Base-by-base conservation (phyloP, 2,329 filamentous ascomycete species). In the Colletotrichum karsti region DNA sequence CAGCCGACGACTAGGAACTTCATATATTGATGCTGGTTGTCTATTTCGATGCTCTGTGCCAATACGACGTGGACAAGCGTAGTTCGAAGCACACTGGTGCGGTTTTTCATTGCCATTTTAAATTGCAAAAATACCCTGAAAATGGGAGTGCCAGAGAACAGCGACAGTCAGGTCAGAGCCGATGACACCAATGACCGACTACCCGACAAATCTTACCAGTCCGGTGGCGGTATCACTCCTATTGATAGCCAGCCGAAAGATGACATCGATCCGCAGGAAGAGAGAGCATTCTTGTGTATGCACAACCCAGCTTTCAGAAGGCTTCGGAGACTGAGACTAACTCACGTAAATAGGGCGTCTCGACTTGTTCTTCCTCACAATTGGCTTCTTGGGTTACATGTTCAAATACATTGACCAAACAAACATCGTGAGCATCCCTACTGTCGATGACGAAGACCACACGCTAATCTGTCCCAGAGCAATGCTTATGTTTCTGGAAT, bases 401-500 rank as follows among this genome's bases (percentile, higher is more conserved):
- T 67, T 67, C 15, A 67, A 67, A 35, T 67, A 67, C 20, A 67
- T 67, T 28, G 63, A 67, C 20, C 63, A 67, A 26, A 63, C 63
- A 0, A 67, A 67, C 20, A 67, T 63, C 26, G 63, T 67, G 24
- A 8, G 1, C 1, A 0, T 0, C 4, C 12, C 5, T 22, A 0
- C 4, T 22, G 7, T 41, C n/a, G 20, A 18, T 12, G 5, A n/a
- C 3, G 26, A 22, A 30, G 9, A 33, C 12, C 37, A 24, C 8
- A 24, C 1, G 6, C 37, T 6, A 8, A 44, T 12, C 10, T 1
- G n/a, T n/a, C n/a, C n/a, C 1, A 63, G 58, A 75, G 73, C 53
- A 76, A 74, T 65, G 71, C 72, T 9, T 74, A 74, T 57, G 73
- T 76, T 5, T 69, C 71, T n/a, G 73, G 74, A 39, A 74, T 77